These are phyloP conservation scores for Naganishia liquefaciens DNA, from an alignment of 1,284 basidiomycete species.

Conservation along the genomic window DNA sequence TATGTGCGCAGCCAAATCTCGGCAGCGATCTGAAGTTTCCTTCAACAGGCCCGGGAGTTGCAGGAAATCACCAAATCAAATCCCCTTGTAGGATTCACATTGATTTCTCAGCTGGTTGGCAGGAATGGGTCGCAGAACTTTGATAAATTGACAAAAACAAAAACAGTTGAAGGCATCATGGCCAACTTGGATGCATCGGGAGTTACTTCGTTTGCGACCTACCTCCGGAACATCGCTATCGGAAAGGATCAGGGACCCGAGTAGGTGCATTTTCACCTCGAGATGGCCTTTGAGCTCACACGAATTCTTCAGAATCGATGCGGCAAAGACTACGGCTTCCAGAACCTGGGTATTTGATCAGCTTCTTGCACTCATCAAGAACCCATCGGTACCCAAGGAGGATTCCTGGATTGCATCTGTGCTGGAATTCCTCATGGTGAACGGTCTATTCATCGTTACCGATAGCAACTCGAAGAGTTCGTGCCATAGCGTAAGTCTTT, in stretches of 20 bases:
- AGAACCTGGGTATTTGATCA: constrained; percentile 86
- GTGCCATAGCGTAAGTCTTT: constrained; percentile 62
- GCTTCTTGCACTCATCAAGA: constrained; percentile 73
- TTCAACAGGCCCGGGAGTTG: constrained; percentile 67
- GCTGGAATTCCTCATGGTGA: constrained; percentile 77
- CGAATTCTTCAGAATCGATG: constrained; percentile 38
- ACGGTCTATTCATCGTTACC: constrained; percentile 74
- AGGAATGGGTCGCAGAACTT: constrained; percentile 84
- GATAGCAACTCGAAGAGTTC: constrained; percentile 72
- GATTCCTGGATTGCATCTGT: constrained; percentile 74
- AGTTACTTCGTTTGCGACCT: constrained; percentile 54
- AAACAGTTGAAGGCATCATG: constrained; percentile 85
- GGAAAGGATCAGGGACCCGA: constrained; percentile 25
- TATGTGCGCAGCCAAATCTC: too few relatives aligned
- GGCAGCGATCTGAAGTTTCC: not conserved
- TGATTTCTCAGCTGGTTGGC: constrained; percentile 84
- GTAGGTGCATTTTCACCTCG: not conserved
- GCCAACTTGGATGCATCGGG: constrained; percentile 72
- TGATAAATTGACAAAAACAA: constrained; percentile 87
- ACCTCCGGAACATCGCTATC: constrained; percentile 16
- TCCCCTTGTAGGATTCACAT: constrained; percentile 77
- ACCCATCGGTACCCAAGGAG: constrained; percentile 74
- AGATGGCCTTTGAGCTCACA: constrained; percentile 1
- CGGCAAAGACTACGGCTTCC: constrained; percentile 45
- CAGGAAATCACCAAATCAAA: constrained; percentile 73